phyloP scores from a whole-genome alignment of 2,329 filamentous ascomycete species.

The Fusarium nanum region DNA sequence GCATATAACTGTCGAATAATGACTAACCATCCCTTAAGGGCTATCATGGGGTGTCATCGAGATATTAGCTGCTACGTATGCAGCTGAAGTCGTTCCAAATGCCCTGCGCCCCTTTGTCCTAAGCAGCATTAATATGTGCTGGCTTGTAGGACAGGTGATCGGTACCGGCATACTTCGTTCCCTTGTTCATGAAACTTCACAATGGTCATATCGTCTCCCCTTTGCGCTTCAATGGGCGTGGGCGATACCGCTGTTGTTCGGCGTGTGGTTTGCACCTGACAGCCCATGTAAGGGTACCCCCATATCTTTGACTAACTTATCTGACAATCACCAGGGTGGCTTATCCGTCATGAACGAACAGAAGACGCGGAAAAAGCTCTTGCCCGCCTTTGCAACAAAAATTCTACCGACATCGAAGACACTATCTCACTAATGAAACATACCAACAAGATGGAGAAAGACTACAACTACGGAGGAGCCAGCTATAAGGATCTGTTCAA shows the following conservation, averaged over 20 bases:
- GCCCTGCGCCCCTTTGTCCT: conserved; percentile 51
- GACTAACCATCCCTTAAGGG: conserved; percentile 13
- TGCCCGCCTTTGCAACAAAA: conserved; percentile 46
- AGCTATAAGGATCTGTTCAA: conserved; percentile 38
- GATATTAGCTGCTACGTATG: conserved; percentile 55
- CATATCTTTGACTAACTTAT: neutral
- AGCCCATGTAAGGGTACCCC: conserved; percentile 51
- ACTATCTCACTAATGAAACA: conserved; percentile 57
- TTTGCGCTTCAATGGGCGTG: conserved; percentile 58
- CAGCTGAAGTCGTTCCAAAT: conserved; percentile 54
- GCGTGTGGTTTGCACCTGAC: conserved; percentile 54
- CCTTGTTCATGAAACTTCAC: conserved; percentile 46
- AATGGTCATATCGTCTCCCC: conserved; percentile 50
- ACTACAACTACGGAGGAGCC: conserved; percentile 51
- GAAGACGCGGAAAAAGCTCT: conserved; percentile 50
- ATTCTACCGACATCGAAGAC: conserved; percentile 55
- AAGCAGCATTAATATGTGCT: conserved; percentile 57
- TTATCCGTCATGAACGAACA: conserved; percentile 51
- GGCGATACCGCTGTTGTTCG: conserved; percentile 52
- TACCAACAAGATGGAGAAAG: conserved; percentile 57
- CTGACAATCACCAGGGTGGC: conserved; percentile 47
- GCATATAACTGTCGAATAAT: neutral
- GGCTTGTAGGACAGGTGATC: conserved; percentile 56
- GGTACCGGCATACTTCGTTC: conserved; percentile 51
- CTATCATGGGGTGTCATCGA: conserved; percentile 53